A percentile compares a stretch with the other conserved stretches of the same genome.
Conservation (phyloP, 805 yeast genomes). For the Sungouiella thailandica region DNA sequence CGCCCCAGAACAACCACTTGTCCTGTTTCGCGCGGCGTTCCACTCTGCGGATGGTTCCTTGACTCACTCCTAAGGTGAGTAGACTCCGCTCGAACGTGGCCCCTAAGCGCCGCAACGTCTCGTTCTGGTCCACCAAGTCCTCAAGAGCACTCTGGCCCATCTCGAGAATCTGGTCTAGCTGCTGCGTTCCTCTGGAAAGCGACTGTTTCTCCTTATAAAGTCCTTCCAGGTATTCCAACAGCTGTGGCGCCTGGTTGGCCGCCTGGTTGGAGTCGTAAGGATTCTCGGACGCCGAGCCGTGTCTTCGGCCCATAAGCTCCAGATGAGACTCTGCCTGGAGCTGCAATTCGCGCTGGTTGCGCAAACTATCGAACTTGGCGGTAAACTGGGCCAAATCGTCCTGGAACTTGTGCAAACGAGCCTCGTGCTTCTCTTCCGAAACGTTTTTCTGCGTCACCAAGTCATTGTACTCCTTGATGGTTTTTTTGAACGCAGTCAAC, state of each 20-base stretch:
- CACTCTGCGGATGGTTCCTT: slow-evolving; percentile 72
- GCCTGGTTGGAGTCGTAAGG: slow-evolving; percentile 38
- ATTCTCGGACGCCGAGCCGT: slow-evolving; percentile 37
- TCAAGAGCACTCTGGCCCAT: slow-evolving; percentile 85
- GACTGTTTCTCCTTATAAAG: slow-evolving; percentile 62
- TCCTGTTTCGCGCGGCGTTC: slow-evolving; percentile 83
- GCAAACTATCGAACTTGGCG: slow-evolving; percentile 48
- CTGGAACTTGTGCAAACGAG: slow-evolving; percentile 55
- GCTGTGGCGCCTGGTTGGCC: slow-evolving; percentile 18
- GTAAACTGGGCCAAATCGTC: slow-evolving; percentile 42
- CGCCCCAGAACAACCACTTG: slow-evolving; percentile 79
- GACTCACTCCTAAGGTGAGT: slow-evolving; percentile 80
- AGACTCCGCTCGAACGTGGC: slow-evolving; percentile 61
- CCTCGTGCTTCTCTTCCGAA: slow-evolving; percentile 46
- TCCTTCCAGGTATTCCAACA: slow-evolving; percentile 51
- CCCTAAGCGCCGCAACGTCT: slow-evolving; percentile 59
- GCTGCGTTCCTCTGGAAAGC: slow-evolving; percentile 66
- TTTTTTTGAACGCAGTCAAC: slow-evolving; percentile 66
- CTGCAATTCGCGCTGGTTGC: slow-evolving; percentile 49
- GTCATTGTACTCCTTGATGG: slow-evolving; percentile 63
- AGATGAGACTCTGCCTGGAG: slow-evolving; percentile 43
- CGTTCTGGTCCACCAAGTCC: slow-evolving; percentile 81
- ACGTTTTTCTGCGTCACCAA: slow-evolving; percentile 55
- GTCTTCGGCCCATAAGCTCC: slow-evolving; percentile 53
- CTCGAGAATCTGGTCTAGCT: slow-evolving; percentile 83